phyloP scores from a whole-genome alignment of 257 asterid species.

The Solanum commersonii region DNA sequence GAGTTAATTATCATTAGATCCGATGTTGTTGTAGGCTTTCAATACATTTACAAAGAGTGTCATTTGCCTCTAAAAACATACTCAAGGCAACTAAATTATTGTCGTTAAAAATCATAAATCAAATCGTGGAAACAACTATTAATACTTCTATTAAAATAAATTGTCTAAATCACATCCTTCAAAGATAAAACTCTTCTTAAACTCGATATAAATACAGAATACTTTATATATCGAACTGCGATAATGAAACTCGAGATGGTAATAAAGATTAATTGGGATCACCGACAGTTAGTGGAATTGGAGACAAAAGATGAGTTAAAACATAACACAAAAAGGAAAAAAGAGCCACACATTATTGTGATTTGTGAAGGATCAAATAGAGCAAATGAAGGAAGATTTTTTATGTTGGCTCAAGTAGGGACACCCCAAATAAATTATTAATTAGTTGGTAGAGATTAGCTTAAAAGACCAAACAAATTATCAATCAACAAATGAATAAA shows the following conservation, averaged over 20 bases:
- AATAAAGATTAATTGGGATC: not conserved
- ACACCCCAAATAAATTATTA: conserved; percentile 4
- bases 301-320: not conserved
- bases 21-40: too few species aligned
- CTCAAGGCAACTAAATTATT: not conserved
- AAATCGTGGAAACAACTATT: too few species aligned
- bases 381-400: conserved; percentile 3
- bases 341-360: not conserved
- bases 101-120: too few species aligned
- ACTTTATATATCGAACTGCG: not conserved
- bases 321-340: not conserved
- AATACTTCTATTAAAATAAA: too few species aligned
- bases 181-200: too few species aligned
- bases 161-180: not conserved
- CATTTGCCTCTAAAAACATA: too few species aligned
- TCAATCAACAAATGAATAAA: not conserved
- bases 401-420: conserved; percentile 26
- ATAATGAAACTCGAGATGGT: not conserved
- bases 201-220: not conserved
- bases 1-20: too few species aligned
- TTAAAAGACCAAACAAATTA: not conserved
- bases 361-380: not conserved
- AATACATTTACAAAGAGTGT: too few species aligned
- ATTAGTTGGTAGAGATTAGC: conserved; percentile 22
- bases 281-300: not conserved